Base-by-base conservation (phyloP, 2,329 filamentous ascomycete species). In the Fonsecaea multimorphosa region DNA sequence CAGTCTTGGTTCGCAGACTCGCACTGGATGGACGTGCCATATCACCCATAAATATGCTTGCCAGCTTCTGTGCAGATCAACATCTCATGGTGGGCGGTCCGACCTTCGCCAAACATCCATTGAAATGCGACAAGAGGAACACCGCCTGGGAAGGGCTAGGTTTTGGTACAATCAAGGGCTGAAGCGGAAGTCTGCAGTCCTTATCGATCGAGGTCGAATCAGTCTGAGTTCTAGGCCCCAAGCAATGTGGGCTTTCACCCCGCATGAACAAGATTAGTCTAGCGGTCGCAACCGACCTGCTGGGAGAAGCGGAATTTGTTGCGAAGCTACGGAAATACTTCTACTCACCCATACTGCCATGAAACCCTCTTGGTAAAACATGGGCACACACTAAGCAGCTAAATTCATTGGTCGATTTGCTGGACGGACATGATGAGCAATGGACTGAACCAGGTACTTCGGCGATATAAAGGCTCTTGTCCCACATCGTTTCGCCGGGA, bases 371-470 rank as follows among this genome's bases (percentile, higher is more conserved):
- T 38, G 9, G 34, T 12, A 8, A 12, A 3, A 14, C 14, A 12
- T 8, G 9, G 34, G 29, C 29, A 31, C 29, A 31, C 29, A 31
- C n/a, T n/a, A n/a, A n/a, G n/a, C n/a, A n/a, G n/a, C n/a, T n/a
- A n/a, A n/a, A 7, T 12, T 34, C 11, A 12, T 34, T 34, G 5
- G n/a, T 34, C 11, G 4, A 34, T 34, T 34, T 31, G 29, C n/a
- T n/a, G n/a, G n/a, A n/a, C n/a, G n/a, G n/a, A n/a, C n/a, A n/a
- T n/a, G n/a, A n/a, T n/a, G n/a, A n/a, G n/a, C n/a, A n/a, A n/a
- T n/a, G n/a, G n/a, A n/a, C n/a, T n/a, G n/a, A n/a, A n/a, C 69
- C 12, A 67, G 53, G 34, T 71, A 69, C 16, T 62, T 65, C 44
- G 77, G 57, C 9, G 65, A 68, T 11, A 49, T 32, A n/a, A 59